Evolutionary conservation across 805 yeast genomes (phyloP).

Genomic region (Wickerhamomyces pijperi): DNA sequence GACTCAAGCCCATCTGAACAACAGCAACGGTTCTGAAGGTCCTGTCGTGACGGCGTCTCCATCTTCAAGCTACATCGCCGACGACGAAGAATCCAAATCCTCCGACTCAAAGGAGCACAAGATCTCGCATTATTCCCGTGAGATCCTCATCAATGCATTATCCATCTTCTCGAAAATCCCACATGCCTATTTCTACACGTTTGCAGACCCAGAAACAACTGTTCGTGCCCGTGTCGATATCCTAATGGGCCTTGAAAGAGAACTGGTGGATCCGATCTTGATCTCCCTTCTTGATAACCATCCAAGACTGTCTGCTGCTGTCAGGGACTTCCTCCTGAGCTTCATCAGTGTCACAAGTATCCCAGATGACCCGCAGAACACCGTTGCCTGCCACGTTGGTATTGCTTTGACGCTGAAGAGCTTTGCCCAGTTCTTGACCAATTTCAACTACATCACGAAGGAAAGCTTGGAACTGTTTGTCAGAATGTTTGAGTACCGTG

Average conservation of each 20-base stretch:
- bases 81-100: constrained; percentile 9
- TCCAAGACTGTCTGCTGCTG: constrained; percentile 22
- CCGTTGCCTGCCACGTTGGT: constrained; percentile 27
- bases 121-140: constrained; percentile 12
- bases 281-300: constrained; percentile 27
- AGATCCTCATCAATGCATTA: constrained; percentile 20
- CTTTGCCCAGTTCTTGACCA: constrained; percentile 24
- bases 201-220: constrained; percentile 1
- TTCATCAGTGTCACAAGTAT: constrained; percentile 22
- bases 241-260: constrained; percentile 1
- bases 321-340: constrained; percentile 24
- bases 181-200: constrained; percentile 18
- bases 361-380: constrained; percentile 17
- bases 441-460: constrained; percentile 18
- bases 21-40: too few species aligned
- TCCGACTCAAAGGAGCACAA: constrained; percentile 8
- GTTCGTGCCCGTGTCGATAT: constrained; percentile 3
- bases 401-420: constrained; percentile 25
- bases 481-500: constrained; percentile 27
- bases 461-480: constrained; percentile 27
- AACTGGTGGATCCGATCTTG: constrained; percentile 24
- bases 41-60: too few species aligned
- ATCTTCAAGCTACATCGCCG: neutral
- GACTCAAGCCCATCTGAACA: neutral
- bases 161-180: constrained; percentile 23